Evolutionary conservation across 2,329 filamentous ascomycete genomes (phyloP).

Genomic region (Paracorniculantispora psalliotae): DNA sequence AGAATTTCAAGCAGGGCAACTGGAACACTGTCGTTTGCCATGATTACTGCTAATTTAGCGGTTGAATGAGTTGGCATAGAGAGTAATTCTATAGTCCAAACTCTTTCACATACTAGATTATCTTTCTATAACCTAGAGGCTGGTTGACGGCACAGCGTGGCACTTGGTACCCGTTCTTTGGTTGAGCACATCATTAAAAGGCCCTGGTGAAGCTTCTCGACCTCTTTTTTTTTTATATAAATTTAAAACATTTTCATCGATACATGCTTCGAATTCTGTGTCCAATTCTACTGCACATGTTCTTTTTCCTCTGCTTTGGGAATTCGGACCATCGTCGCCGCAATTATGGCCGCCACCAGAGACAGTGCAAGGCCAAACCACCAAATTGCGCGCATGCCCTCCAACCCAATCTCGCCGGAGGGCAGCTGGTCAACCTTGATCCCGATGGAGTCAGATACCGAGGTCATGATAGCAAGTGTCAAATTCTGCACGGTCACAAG

Average conservation of each 20-base stretch:
- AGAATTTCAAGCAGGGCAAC: neutral
- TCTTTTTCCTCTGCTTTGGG: slow-evolving; percentile 15
- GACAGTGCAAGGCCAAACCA: slow-evolving; percentile 14
- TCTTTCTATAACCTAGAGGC: no score
- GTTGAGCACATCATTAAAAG: no score
- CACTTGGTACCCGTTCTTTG: no score
- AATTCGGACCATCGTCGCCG: slow-evolving; percentile 14
- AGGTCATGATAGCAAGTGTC: slow-evolving; percentile 37
- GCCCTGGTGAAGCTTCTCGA: no score
- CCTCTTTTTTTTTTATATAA: no score
- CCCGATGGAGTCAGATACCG: slow-evolving; percentile 29
- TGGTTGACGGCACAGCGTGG: no score
- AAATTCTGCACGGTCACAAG: slow-evolving; percentile 44
- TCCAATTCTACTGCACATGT: slow-evolving; percentile 14
- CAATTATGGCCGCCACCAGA: slow-evolving; percentile 10
- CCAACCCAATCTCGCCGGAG: slow-evolving; percentile 11
- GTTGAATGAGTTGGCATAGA: no score
- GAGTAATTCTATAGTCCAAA: no score
- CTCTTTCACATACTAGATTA: no score
- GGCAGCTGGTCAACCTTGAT: slow-evolving; percentile 13
- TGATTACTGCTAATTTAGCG: no score
- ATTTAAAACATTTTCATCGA: no score
- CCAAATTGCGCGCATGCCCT: slow-evolving; percentile 14
- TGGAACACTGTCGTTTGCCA: slow-evolving; percentile 1
- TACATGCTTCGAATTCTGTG: no score